Percentiles rank a stretch among this genome's conserved stretches.
Evolutionary conservation across 2,329 filamentous ascomycete genomes (phyloP).

Genomic region (Aspergillus unguis): DNA sequence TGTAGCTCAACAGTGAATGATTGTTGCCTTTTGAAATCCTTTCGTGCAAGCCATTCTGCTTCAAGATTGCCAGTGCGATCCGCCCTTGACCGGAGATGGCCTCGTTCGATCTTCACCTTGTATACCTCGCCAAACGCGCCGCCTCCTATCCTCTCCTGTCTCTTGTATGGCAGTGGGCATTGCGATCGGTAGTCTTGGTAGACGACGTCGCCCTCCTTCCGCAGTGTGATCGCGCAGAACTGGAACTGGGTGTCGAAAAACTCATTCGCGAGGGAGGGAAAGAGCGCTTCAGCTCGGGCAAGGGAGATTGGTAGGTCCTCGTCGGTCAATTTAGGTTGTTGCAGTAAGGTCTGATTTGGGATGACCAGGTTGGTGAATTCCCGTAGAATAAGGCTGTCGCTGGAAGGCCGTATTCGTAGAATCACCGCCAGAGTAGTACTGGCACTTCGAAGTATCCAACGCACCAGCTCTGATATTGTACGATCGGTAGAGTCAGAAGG

Average conservation of each 20-base stretch:
- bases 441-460: slow-evolving; percentile 19
- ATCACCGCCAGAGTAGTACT: slow-evolving; percentile 31
- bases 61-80: slow-evolving; percentile 10
- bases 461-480: neutral
- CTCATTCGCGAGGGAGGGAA: slow-evolving; percentile 20
- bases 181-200: slow-evolving; percentile 20
- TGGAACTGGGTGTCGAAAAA: slow-evolving; percentile 33
- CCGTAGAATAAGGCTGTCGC: slow-evolving; percentile 20
- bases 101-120: slow-evolving; percentile 30
- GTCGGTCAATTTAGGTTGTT: slow-evolving; percentile 6
- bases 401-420: slow-evolving; percentile 28
- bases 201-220: slow-evolving; percentile 26
- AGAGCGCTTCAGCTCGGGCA: neutral
- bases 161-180: slow-evolving; percentile 31
- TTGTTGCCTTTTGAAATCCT: slow-evolving; percentile 32
- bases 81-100: slow-evolving; percentile 31
- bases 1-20: slow-evolving; percentile 27
- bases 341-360: neutral
- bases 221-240: slow-evolving; percentile 33
- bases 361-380: slow-evolving; percentile 10
- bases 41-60: slow-evolving; percentile 30
- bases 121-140: slow-evolving; percentile 34
- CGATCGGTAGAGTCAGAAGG: neutral
- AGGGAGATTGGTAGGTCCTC: slow-evolving; percentile 9
- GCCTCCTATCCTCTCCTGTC: slow-evolving; percentile 27